Base-by-base conservation (phyloP, 768 basidiomycete species). In the Lentinus tigrinus region DNA sequence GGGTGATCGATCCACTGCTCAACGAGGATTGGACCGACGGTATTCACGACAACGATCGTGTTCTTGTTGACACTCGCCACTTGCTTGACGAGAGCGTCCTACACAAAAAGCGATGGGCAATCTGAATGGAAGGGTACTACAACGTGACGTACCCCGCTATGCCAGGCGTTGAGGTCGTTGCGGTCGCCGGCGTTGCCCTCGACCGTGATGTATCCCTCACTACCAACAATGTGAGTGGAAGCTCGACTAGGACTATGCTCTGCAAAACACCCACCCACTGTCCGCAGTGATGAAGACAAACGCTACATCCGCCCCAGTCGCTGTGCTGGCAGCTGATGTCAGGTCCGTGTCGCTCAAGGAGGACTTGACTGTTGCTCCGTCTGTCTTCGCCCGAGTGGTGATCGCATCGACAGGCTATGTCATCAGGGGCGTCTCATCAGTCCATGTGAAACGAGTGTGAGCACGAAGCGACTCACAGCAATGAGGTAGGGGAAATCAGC, bases 1-100 rank as follows among this genome's bases (percentile, higher is more conserved):
- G 89, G 84, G 59, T 94, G 80, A 13, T 80, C 78, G 26, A 85
- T 85, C 91, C 91, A 94, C 8, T 78, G 67, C 71, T 93, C 81
- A n/a, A 82, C 67, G 47, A 78, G 72, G 3, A 90, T 80, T 0
- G 88, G 86, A 3, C 93, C 93, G 31, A 92, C 88, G 8, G 59
- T 62, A 49, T 66, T 66, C 84, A 89, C 75, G 16, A 95, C 82
- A 24, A 93, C 94, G 52, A 95, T 80, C 4, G 89, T 92, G 69
- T 92, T 92, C 61, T 75, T 81, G 71, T 85, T 87, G 0, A 83
- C 79, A 5, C 82, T 77, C 0, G 93, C 91, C 3, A 88, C 85
- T 0, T 77, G 70, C 64, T 69, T 78, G 60, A 86, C 78, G 56
- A 79, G 63, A 10, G 69, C 52, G n/a, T 74, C 72, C 51, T 70